Evolutionary conservation across 306 rosid species (phyloP).

Genomic region (Ammopiptanthus mongolicus): DNA sequence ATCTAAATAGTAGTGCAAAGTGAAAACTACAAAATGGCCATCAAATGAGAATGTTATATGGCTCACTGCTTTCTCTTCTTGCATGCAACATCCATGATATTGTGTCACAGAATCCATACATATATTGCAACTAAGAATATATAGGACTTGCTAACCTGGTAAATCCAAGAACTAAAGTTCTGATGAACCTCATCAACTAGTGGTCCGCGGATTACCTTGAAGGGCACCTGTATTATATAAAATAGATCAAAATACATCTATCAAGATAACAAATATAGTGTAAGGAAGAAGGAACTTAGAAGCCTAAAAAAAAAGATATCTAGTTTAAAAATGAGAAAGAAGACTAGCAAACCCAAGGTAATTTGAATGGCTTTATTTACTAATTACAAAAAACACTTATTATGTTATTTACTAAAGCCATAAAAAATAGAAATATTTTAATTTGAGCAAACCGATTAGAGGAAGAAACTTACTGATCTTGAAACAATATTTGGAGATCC

Average conservation of each 20-base stretch:
- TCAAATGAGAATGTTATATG: background rate
- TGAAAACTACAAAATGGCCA: background rate
- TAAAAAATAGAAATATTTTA: background rate
- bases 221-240: slow-evolving; percentile 42
- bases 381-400: background rate
- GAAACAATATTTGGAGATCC: slow-evolving; percentile 61
- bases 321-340: background rate
- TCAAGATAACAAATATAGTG: background rate
- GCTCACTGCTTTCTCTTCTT: background rate
- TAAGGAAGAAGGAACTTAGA: background rate
- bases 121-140: background rate
- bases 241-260: background rate
- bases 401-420: background rate
- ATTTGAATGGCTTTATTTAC: background rate
- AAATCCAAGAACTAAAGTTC: slow-evolving; percentile 70
- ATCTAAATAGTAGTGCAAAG: background rate
- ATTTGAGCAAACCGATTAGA: background rate
- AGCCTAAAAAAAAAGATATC: background rate
- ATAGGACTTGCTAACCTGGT: slow-evolving; percentile 47
- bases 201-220: slow-evolving; percentile 59
- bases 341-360: background rate
- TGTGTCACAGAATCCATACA: background rate
- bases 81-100: background rate
- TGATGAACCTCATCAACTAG: slow-evolving; percentile 76
- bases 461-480: slow-evolving; percentile 59